A percentile compares a stretch with the other conserved stretches of the same genome.
Conservation (phyloP, 768 basidiomycete species). For the Leccinum boreale region DNA sequence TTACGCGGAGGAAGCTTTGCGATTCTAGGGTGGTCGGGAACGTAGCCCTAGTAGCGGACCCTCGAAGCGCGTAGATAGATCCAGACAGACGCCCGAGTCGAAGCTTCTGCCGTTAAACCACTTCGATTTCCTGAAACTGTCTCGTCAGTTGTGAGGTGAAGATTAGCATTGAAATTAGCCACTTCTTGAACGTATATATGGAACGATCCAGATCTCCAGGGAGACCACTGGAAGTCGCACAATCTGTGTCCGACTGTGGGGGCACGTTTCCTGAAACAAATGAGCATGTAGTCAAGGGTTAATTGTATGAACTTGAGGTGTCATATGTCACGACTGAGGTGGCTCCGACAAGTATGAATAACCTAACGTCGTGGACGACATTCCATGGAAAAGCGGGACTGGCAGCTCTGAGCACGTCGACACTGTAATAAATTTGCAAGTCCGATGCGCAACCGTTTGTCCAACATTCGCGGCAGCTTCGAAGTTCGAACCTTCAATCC, state of each 20-base stretch:
- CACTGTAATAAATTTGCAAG: background rate
- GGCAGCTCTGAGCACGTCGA: too few species aligned
- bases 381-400: background rate
- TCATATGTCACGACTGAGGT: background rate
- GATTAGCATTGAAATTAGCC: background rate
- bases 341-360: background rate
- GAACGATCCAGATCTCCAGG: background rate
- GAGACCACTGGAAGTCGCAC: background rate
- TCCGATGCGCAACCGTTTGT: background rate
- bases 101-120: background rate
- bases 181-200: background rate
- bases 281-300: background rate
- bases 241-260: background rate
- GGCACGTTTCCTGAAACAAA: background rate
- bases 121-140: background rate
- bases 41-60: background rate
- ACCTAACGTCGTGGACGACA: background rate
- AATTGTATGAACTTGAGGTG: background rate
- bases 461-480: too few species aligned
- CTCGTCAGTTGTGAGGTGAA: background rate
- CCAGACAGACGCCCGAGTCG: background rate
- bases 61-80: background rate
- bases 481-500: too few species aligned
- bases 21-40: background rate
- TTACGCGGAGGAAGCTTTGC: background rate